Evolutionary conservation across 2,329 filamentous ascomycete genomes (phyloP).

Genomic region (Claviceps paspali): DNA sequence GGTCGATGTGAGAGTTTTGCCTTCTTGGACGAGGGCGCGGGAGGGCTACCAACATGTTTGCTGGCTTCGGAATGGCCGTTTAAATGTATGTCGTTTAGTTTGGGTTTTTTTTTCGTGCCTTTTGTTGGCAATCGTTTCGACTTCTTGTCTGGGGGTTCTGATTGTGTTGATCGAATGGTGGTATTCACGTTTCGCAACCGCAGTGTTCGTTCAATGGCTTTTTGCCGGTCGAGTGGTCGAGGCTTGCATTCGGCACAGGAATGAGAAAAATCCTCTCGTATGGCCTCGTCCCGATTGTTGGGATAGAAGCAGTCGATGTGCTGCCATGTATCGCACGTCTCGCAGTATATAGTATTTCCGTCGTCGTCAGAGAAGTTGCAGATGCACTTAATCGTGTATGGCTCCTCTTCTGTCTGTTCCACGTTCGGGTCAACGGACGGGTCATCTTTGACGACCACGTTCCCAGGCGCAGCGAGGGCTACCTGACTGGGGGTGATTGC

Average conservation of each 20-base stretch:
- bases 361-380: slow-evolving; percentile 90
- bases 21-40: slow-evolving; percentile 54
- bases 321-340: slow-evolving; percentile 93
- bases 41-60: slow-evolving; percentile 29
- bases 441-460: slow-evolving; percentile 24
- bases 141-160: slow-evolving; percentile 49
- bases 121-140: slow-evolving; percentile 62
- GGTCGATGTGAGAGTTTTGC: slow-evolving; percentile 68
- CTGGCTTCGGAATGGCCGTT: slow-evolving; percentile 39
- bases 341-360: slow-evolving; percentile 93
- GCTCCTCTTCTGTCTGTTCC: slow-evolving; percentile 53
- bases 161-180: slow-evolving; percentile 14
- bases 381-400: slow-evolving; percentile 95
- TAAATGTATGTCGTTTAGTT: slow-evolving; percentile 49
- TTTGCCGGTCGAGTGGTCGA: slow-evolving; percentile 54
- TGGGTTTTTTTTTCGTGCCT: slow-evolving; percentile 76
- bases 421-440: slow-evolving; percentile 23
- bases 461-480: slow-evolving; percentile 21
- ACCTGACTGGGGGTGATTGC: slow-evolving; percentile 39
- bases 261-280: slow-evolving; percentile 60
- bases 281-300: slow-evolving; percentile 52
- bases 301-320: slow-evolving; percentile 94
- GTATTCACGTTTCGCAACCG: slow-evolving; percentile 33
- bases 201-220: slow-evolving; percentile 58
- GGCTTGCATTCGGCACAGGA: slow-evolving; percentile 83